phyloP scores from a whole-genome alignment of 2,329 filamentous ascomycete species.

The Setomelanomma holmii region DNA sequence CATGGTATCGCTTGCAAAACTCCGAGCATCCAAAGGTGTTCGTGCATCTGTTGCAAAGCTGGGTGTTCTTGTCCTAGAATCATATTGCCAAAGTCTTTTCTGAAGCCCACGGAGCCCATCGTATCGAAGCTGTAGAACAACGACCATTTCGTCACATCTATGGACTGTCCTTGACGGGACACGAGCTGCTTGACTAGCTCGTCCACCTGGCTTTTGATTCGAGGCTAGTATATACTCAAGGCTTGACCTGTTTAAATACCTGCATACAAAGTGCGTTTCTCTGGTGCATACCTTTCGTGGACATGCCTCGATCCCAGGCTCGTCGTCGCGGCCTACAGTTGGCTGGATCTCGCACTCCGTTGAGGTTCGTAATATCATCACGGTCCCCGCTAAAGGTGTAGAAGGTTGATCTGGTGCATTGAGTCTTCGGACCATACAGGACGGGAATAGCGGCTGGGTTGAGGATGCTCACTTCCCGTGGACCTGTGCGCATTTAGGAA shows the following conservation, averaged over 20 bases:
- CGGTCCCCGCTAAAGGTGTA: conserved; percentile 31
- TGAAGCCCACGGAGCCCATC: conserved; percentile 38
- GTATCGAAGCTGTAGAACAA: conserved; percentile 37
- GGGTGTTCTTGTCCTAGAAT: conserved; percentile 29
- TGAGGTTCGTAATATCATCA: conserved; percentile 22
- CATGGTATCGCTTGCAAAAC: conserved; percentile 47
- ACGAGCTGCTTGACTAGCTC: conserved; percentile 22
- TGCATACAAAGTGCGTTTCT: background rate
- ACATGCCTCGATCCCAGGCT: conserved; percentile 37
- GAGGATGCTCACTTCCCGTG: conserved; percentile 32
- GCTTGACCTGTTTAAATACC: conserved; percentile 11
- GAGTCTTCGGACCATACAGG: conserved; percentile 28
- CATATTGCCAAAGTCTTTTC: conserved; percentile 33
- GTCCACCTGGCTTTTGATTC: conserved; percentile 32
- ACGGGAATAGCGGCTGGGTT: conserved; percentile 23
- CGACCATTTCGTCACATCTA: conserved; percentile 30
- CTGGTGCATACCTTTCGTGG: conserved; percentile 30
- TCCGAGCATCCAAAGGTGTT: conserved; percentile 45
- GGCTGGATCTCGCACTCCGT: conserved; percentile 29
- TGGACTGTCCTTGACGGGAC: conserved; percentile 15
- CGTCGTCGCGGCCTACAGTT: conserved; percentile 26
- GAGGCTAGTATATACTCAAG: conserved; percentile 29
- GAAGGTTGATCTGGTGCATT: conserved; percentile 33
- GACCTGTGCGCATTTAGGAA: conserved; percentile 14
- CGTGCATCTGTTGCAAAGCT: conserved; percentile 46